Evolutionary conservation across 2,329 filamentous ascomycete species (phyloP).

Genomic region (Colletotrichum caudatum): DNA sequence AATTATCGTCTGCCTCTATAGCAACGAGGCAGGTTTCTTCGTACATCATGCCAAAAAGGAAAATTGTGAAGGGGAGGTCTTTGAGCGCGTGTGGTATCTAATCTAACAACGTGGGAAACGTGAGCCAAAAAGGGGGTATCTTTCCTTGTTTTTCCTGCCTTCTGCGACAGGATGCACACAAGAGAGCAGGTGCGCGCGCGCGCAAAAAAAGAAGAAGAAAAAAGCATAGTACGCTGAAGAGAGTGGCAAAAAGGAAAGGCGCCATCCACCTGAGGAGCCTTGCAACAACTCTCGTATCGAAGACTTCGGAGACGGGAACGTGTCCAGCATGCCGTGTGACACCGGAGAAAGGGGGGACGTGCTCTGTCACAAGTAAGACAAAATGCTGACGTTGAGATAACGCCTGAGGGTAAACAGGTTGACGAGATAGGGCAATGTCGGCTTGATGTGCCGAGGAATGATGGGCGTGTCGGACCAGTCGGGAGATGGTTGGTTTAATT

Average conservation of each 20-base stretch:
- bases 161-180: constrained; percentile 15
- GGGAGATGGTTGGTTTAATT: not conserved
- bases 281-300: not conserved
- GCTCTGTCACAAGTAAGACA: not conserved
- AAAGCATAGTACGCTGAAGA: not conserved
- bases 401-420: not conserved
- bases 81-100: constrained; percentile 29
- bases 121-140: constrained; percentile 38
- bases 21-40: not conserved
- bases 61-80: not conserved
- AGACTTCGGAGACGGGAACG: not conserved
- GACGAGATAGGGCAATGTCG: not conserved
- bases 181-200: constrained; percentile 1
- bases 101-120: constrained; percentile 18
- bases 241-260: constrained; percentile 20
- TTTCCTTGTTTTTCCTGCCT: constrained; percentile 21
- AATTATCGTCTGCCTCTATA: not conserved
- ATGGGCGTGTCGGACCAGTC: not conserved
- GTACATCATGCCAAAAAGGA: constrained; percentile 11
- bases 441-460: not conserved
- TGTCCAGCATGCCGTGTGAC: not conserved
- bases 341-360: not conserved
- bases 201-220: not conserved
- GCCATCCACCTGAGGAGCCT: not conserved
- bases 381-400: not conserved